Evolutionary conservation across 345 rosid species (phyloP), one percentile per base, ranked within the genome.

Genomic region (Citrus sinensis): DNA sequence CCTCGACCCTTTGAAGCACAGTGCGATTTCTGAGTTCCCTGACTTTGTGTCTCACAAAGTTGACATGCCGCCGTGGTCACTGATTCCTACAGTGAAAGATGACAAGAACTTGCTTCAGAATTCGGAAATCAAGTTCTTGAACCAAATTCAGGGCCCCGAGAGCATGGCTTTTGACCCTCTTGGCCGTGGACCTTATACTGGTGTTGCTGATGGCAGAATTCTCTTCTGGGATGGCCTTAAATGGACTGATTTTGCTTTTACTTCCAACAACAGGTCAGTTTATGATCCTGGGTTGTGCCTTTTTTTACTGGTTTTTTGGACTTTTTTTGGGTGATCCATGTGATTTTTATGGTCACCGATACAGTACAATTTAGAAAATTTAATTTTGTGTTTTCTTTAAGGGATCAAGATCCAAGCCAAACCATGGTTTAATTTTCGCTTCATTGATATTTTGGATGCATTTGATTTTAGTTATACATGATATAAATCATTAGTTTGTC

Each of bases 131-230:
- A 92, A 81, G 92, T 92, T 93, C 81, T 59, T 82, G 76, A 81
- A 90, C 83, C 89, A 95, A 67, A 56, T 93, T 78, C 99, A 95
- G 80, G 99, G 99, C 22, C 99, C 99, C 5, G 99, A 95, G 86
- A 95, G 99, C 86, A 54, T 95, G 62, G 92, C 92, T 7, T 95
- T 95, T 79, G 97, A 95, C 75, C 89, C 93, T 10, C 92, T 73
- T 34, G 97, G 98, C 49, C 92, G 97, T n/a, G 98, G 98, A 7
- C 98, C 98, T 16, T 95, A 93, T 74, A 89, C 98, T 0, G 99
- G 98, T 34, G 90, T 95, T 40, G 99, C 99, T 62, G 98, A 93
- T 81, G 99, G 99, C 7, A 84, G 98, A 42, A 78, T 95, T 49
- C 42, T 95, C 73, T 89, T 93, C 79, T 92, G 95, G 95, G 78